Percentiles rank a stretch among this genome's conserved stretches.
Conservation (phyloP, 225 moss, liverwort and hornwort genomes). For the Takakia lepidozioides region DNA sequence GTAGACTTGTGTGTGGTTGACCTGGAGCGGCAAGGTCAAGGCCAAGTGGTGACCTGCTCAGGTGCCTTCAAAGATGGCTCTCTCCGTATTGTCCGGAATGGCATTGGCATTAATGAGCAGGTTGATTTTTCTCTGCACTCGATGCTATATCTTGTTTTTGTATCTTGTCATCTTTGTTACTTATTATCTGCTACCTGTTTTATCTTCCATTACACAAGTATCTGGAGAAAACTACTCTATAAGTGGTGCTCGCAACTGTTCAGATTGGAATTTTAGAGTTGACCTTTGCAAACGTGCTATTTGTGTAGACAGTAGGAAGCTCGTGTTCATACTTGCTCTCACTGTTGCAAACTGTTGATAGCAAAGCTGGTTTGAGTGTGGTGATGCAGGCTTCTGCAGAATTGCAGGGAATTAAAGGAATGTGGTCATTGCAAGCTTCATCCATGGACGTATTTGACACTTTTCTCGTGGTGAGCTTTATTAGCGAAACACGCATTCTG, state of each 20-base stretch:
- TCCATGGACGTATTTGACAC: conserved; percentile 84
- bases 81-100: conserved; percentile 94
- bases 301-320: too few species aligned
- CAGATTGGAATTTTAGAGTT: too few species aligned
- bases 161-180: neutral
- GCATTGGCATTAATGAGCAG: conserved; percentile 99
- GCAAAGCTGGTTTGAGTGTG: conserved; percentile 7
- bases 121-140: conserved; percentile 36
- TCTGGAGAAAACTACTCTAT: too few species aligned
- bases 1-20: conserved; percentile 98
- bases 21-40: conserved; percentile 96
- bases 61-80: conserved; percentile 99
- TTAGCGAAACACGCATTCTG: conserved; percentile 96
- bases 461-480: conserved; percentile 95
- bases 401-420: conserved; percentile 98
- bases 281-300: too few species aligned
- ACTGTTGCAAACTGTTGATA: too few species aligned
- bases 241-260: too few species aligned
- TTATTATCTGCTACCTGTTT: neutral
- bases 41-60: conserved; percentile 97
- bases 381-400: conserved; percentile 84
- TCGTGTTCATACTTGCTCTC: neutral
- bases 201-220: neutral
- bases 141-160: too few species aligned
- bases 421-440: conserved; percentile 96